Percentiles rank a stretch among this genome's conserved stretches.
Evolutionary conservation across 2,329 filamentous ascomycete species (phyloP).

Genomic region (Plectosphaerella plurivora): DNA sequence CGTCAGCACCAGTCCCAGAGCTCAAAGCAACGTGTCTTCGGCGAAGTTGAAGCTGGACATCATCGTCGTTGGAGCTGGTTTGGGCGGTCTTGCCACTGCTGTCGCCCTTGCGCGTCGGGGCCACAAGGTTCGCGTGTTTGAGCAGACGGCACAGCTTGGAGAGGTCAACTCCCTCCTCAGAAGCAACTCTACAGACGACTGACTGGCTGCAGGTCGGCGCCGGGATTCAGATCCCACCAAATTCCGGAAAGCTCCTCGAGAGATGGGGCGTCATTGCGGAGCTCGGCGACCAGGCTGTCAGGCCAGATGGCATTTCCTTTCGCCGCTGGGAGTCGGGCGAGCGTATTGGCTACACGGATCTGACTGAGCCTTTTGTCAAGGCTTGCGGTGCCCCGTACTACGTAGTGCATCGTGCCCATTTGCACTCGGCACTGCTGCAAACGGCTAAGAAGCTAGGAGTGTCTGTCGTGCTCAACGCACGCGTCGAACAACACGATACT

Average conservation of each 20-base stretch:
- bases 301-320: conserved; percentile 15
- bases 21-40: neutral
- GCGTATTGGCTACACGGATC: conserved; percentile 13
- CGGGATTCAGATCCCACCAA: conserved; percentile 26
- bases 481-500: conserved; percentile 16
- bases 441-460: conserved; percentile 20
- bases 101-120: conserved; percentile 28
- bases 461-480: conserved; percentile 14
- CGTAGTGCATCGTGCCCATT: conserved; percentile 28
- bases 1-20: neutral
- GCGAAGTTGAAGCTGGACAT: conserved; percentile 8
- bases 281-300: conserved; percentile 11
- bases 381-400: conserved; percentile 25
- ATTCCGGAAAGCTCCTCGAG: conserved; percentile 21
- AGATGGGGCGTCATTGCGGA: conserved; percentile 21
- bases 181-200: neutral
- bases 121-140: conserved; percentile 31
- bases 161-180: conserved; percentile 23
- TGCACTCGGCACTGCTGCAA: conserved; percentile 24
- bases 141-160: conserved; percentile 29
- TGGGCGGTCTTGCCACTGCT: conserved; percentile 34
- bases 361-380: conserved; percentile 16
- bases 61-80: conserved; percentile 32
- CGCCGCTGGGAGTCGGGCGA: conserved; percentile 19
- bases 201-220: conserved; percentile 17